Evolutionary conservation across 1,139 yeast species (phyloP).

Genomic region (Geotrichum citri-aurantii): DNA sequence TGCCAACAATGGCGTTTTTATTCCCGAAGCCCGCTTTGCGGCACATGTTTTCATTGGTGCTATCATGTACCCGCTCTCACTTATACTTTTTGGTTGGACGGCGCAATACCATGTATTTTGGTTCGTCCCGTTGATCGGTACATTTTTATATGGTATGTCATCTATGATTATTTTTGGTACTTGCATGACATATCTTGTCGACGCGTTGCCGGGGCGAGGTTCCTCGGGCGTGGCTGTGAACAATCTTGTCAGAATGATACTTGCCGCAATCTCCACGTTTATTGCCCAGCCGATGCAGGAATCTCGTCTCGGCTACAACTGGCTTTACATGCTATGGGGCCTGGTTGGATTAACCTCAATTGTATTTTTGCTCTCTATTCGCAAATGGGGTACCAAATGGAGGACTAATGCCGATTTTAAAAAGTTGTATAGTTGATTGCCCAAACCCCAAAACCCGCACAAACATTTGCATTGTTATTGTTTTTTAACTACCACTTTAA

Average conservation of each 20-base stretch:
- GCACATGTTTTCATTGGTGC: slow-evolving; percentile 68
- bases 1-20: slow-evolving; percentile 52
- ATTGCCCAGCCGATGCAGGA: slow-evolving; percentile 61
- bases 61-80: slow-evolving; percentile 54
- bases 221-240: slow-evolving; percentile 86
- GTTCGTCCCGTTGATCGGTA: slow-evolving; percentile 71
- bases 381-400: slow-evolving; percentile 55
- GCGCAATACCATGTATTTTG: slow-evolving; percentile 60
- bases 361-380: slow-evolving; percentile 45
- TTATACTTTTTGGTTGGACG: slow-evolving; percentile 80
- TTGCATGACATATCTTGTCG: slow-evolving; percentile 75
- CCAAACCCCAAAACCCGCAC: not conserved
- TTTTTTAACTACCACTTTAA: not conserved
- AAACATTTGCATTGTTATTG: not conserved
- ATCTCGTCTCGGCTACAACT: slow-evolving; percentile 56
- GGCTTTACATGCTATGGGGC: slow-evolving; percentile 60
- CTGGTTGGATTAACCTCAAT: slow-evolving; percentile 41
- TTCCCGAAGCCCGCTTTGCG: slow-evolving; percentile 75
- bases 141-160: slow-evolving; percentile 75
- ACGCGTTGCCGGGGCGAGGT: slow-evolving; percentile 80
- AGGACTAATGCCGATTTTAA: slow-evolving; percentile 62
- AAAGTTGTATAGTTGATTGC: slow-evolving; percentile 22
- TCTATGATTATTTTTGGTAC: slow-evolving; percentile 82
- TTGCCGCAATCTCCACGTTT: slow-evolving; percentile 75
- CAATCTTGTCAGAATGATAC: slow-evolving; percentile 62